A percentile compares a stretch with the other conserved stretches of the same genome.
Evolutionary conservation across 768 basidiomycete genomes (phyloP).

Genomic region (Rhodotorula graminis): DNA sequence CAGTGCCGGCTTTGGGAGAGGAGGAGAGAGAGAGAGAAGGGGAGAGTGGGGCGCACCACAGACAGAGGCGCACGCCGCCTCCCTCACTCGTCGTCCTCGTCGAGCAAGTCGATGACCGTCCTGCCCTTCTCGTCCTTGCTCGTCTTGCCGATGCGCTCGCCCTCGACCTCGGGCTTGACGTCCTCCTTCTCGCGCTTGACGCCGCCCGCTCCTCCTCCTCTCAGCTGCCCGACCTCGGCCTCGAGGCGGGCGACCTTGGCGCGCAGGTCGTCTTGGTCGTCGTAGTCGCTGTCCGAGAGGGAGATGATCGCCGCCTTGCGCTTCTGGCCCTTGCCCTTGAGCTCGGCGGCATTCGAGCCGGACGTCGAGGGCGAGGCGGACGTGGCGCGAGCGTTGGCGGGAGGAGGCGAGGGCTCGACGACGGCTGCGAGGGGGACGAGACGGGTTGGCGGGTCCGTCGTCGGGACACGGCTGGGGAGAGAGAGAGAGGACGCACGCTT

Average conservation of each 20-base stretch:
- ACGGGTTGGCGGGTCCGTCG: background rate
- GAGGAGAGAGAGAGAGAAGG: too few species aligned
- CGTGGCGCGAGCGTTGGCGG: too few species aligned
- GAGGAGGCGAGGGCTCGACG: background rate
- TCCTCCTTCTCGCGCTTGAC: background rate
- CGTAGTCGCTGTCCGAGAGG: constrained; percentile 4
- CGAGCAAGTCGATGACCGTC: constrained; percentile 9
- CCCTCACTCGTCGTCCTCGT: constrained; percentile 3
- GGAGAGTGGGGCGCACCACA: background rate
- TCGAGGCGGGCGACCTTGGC: constrained; percentile 14
- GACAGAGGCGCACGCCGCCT: background rate
- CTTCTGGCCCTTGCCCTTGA: background rate
- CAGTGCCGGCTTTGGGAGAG: too few species aligned
- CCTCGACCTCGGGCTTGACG: constrained; percentile 3
- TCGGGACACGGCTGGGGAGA: background rate
- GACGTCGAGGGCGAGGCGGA: background rate
- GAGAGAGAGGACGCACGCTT: background rate
- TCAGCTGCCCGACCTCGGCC: background rate
- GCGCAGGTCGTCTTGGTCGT: constrained; percentile 6
- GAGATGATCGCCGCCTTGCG: constrained; percentile 2
- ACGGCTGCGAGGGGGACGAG: background rate
- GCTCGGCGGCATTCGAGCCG: background rate
- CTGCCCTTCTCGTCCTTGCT: constrained; percentile 6
- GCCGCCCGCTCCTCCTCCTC: background rate
- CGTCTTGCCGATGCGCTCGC: constrained; percentile 7